These are phyloP conservation scores for Trichophyton verrucosum DNA, from an alignment of 2,329 filamentous ascomycete species.

Conservation along the genomic window DNA sequence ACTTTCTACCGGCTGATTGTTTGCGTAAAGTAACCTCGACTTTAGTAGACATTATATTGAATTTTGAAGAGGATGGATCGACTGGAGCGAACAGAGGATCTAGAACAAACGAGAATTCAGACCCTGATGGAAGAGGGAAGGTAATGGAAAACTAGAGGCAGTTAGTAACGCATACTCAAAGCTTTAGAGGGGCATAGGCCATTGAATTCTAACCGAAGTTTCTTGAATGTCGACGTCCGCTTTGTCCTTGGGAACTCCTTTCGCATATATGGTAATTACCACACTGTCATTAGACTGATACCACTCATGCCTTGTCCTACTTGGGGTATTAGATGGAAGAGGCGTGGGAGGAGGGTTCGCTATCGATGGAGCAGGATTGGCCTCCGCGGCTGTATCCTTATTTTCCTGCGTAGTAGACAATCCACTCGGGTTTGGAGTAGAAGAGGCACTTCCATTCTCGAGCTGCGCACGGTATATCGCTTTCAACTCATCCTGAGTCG, in stretches of 20 bases:
- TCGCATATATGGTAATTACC: conserved; percentile 53
- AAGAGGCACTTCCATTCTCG: conserved; percentile 14
- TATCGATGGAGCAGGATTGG: background rate
- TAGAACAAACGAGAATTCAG: conserved; percentile 49
- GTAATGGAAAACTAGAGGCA: conserved; percentile 40
- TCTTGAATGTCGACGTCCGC: conserved; percentile 41
- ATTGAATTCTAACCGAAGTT: conserved; percentile 29
- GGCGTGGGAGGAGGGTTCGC: conserved; percentile 5
- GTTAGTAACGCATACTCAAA: conserved; percentile 5
- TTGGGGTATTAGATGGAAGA: conserved; percentile 32
- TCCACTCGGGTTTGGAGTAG: background rate
- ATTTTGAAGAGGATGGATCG: conserved; percentile 47
- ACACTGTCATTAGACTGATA: conserved; percentile 52
- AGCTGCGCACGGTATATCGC: conserved; percentile 23
- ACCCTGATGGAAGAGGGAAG: conserved; percentile 44
- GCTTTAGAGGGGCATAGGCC: conserved; percentile 1
- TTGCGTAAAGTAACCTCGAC: conserved; percentile 67
- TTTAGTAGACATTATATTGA: conserved; percentile 60
- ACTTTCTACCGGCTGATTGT: conserved; percentile 51
- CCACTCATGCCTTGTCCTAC: conserved; percentile 57
- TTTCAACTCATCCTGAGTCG: conserved; percentile 29
- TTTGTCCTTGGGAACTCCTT: conserved; percentile 48
- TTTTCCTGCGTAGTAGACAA: background rate
- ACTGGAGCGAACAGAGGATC: conserved; percentile 57
- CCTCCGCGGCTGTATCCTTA: conserved; percentile 4